These are phyloP conservation scores for Adansonia digitata DNA, from an alignment of 345 rosid genomes.

Conservation along the genomic window DNA sequence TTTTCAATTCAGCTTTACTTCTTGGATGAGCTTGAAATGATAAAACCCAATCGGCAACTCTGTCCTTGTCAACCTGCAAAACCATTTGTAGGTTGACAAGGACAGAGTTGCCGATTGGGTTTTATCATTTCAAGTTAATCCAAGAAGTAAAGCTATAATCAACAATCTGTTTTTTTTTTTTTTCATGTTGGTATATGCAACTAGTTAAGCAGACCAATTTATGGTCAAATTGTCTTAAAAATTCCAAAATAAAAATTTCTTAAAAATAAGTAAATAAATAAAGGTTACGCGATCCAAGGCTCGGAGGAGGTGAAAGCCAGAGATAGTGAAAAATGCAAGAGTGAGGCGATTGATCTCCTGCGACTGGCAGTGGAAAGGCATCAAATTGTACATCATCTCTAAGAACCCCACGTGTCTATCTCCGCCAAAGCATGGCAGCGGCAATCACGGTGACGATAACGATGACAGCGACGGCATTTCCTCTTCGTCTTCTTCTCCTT, in stretches of 20 bases:
- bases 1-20: constrained; percentile 30
- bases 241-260: background rate
- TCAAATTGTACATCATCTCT: constrained; percentile 71
- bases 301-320: constrained; percentile 68
- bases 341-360: constrained; percentile 91
- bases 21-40: constrained; percentile 67
- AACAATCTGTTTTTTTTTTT: too few species aligned
- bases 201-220: background rate
- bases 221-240: background rate
- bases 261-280: background rate
- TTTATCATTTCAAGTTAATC: constrained; percentile 68
- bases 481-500: constrained; percentile 24
- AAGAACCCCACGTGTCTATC: constrained; percentile 59
- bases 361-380: constrained; percentile 62
- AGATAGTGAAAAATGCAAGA: constrained; percentile 75
- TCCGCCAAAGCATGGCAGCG: constrained; percentile 37
- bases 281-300: constrained; percentile 55
- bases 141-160: constrained; percentile 35
- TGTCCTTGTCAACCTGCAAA: constrained; percentile 58
- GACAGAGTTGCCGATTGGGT: constrained; percentile 64
- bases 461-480: constrained; percentile 23
- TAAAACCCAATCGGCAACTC: constrained; percentile 65
- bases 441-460: constrained; percentile 15
- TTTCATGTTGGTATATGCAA: background rate
- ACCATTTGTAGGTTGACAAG: constrained; percentile 53